Evolutionary conservation across 1,139 yeast species (phyloP).

Genomic region (Saccharomycopsis hybrid): DNA sequence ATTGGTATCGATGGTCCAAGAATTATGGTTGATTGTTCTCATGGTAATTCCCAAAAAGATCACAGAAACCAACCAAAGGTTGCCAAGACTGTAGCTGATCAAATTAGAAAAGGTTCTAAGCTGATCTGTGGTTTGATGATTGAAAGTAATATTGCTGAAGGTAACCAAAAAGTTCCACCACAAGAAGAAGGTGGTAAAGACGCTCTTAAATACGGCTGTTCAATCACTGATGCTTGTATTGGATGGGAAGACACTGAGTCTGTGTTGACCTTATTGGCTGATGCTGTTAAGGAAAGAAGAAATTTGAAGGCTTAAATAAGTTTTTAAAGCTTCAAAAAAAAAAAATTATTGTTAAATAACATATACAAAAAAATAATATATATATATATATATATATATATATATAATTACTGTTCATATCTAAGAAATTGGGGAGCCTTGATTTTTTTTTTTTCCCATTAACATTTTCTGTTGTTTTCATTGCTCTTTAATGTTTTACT

Average conservation of each 20-base stretch:
- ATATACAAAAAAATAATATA: too few species aligned
- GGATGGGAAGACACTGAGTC: constrained; percentile 82
- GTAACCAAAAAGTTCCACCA: constrained; percentile 81
- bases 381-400: too few species aligned
- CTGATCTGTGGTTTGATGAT: constrained; percentile 92
- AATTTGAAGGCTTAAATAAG: not conserved
- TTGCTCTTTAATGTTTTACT: too few species aligned
- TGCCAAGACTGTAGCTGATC: constrained; percentile 73
- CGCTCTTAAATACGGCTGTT: constrained; percentile 86
- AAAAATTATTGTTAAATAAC: too few species aligned
- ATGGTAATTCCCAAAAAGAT: constrained; percentile 89
- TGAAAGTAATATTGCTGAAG: constrained; percentile 85
- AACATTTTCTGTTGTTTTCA: too few species aligned
- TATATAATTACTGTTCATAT: too few species aligned
- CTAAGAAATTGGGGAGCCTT: too few species aligned
- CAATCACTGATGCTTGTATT: constrained; percentile 95
- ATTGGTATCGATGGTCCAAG: constrained; percentile 50
- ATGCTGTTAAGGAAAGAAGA: constrained; percentile 68
- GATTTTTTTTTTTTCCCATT: too few species aligned
- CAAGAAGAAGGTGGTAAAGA: constrained; percentile 52
- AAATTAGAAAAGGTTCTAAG: constrained; percentile 68
- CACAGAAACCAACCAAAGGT: constrained; percentile 91
- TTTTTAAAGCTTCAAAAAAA: too few species aligned
- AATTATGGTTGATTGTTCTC: constrained; percentile 97
- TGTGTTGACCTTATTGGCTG: constrained; percentile 72